Evolutionary conservation across 164 flowering plant genomes (phyloP).

Genomic region (Amborella trichopoda): DNA sequence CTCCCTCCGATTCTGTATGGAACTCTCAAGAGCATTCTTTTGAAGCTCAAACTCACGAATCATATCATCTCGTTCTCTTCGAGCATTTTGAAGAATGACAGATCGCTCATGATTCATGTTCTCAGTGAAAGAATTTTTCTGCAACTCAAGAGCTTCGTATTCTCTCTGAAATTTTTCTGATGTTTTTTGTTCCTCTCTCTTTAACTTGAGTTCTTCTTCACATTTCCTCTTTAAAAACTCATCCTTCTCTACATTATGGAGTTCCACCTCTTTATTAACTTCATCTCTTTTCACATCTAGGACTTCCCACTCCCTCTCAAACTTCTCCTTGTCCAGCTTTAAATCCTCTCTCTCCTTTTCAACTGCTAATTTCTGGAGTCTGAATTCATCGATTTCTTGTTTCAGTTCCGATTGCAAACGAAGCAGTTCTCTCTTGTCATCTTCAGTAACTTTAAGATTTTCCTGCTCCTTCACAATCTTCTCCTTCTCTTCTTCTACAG

Average conservation of each 20-base stretch:
- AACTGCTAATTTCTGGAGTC: slow-evolving; percentile 37
- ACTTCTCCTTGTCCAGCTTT: slow-evolving; percentile 50
- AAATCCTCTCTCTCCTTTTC: slow-evolving; percentile 56
- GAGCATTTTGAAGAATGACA: slow-evolving; percentile 33
- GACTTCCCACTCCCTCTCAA: slow-evolving; percentile 85
- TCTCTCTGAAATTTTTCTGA: slow-evolving; percentile 35
- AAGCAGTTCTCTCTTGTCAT: slow-evolving; percentile 46
- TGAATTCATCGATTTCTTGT: slow-evolving; percentile 45
- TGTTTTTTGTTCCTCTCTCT: slow-evolving; percentile 28
- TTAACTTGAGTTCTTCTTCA: slow-evolving; percentile 41
- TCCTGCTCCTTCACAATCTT: slow-evolving; percentile 39
- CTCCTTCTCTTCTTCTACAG: slow-evolving; percentile 25
- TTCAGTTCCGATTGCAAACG: slow-evolving; percentile 46
- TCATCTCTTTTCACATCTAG: slow-evolving; percentile 65
- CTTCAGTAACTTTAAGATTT: slow-evolving; percentile 33
- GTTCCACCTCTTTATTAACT: slow-evolving; percentile 23
- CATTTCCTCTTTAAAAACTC: slow-evolving; percentile 26
- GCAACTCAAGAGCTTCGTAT: slow-evolving; percentile 41
- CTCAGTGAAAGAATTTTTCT: slow-evolving; percentile 54
- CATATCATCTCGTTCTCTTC: slow-evolving; percentile 33
- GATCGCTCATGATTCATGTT: slow-evolving; percentile 46
- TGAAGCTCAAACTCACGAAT: slow-evolving; percentile 43
- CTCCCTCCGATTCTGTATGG: slow-evolving; percentile 30
- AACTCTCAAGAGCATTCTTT: slow-evolving; percentile 40
- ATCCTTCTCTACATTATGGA: slow-evolving; percentile 35